Conservation (phyloP, 371 early-diverging fungal genomes). For the Lichtheimia ornata region DNA sequence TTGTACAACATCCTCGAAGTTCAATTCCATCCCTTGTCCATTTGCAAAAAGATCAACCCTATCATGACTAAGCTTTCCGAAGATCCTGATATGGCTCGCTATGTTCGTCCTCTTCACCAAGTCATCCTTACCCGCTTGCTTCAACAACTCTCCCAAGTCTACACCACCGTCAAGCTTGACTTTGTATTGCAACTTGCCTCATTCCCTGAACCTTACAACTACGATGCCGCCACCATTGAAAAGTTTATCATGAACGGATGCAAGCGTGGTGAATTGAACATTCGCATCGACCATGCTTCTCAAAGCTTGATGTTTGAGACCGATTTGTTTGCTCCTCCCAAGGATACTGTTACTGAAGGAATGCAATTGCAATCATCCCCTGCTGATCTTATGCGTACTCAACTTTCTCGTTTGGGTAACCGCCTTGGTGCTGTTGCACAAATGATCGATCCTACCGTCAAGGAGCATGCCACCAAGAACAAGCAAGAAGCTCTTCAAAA, state of each 20-base stretch:
- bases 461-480: conserved; percentile 63
- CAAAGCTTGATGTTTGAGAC: conserved; percentile 90
- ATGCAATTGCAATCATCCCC: conserved; percentile 88
- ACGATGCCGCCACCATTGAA: conserved; percentile 88
- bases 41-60: conserved; percentile 93
- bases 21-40: conserved; percentile 97
- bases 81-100: conserved; percentile 78
- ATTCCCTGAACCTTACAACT: conserved; percentile 85
- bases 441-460: conserved; percentile 81
- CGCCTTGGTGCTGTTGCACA: conserved; percentile 83
- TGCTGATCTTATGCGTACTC: conserved; percentile 84
- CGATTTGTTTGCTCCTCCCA: conserved; percentile 75
- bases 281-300: conserved; percentile 93
- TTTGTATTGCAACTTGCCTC: conserved; percentile 86
- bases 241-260: conserved; percentile 97
- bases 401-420: conserved; percentile 75
- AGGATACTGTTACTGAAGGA: conserved; percentile 75
- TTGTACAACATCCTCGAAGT: conserved; percentile 94
- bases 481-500: conserved; percentile 64
- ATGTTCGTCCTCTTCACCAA: conserved; percentile 91
- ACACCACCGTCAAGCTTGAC: conserved; percentile 94
- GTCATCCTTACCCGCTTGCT: conserved; percentile 93
- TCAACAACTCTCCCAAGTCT: conserved; percentile 96
- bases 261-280: conserved; percentile 92
- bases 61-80: conserved; percentile 74